These are phyloP conservation scores for Amanita polypyramis DNA, from an alignment of 768 basidiomycete species.

Conservation along the genomic window DNA sequence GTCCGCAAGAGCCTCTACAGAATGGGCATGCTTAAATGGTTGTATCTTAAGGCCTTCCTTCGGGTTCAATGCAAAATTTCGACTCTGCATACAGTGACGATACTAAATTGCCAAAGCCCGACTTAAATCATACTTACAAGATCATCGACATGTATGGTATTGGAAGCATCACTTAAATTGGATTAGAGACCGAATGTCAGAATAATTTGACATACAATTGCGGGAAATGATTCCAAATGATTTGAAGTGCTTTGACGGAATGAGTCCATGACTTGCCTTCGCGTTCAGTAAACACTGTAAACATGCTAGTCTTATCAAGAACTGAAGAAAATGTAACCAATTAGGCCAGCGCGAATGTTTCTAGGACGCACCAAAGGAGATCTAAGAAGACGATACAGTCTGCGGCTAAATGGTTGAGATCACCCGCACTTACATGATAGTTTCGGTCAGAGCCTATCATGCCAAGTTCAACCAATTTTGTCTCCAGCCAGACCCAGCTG, in stretches of 20 bases:
- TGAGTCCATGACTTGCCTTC: conserved; percentile 70
- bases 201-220: conserved; percentile 47
- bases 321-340: conserved; percentile 28
- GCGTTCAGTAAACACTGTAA: conserved; percentile 69
- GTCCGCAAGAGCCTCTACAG: conserved; percentile 49
- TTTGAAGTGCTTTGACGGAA: conserved; percentile 71
- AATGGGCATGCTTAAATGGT: conserved; percentile 74
- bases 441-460: conserved; percentile 64
- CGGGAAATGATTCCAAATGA: conserved; percentile 83
- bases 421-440: conserved; percentile 46
- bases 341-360: background rate
- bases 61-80: conserved; percentile 86
- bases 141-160: conserved; percentile 87
- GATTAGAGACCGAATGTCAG: background rate
- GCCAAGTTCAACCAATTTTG: conserved; percentile 76
- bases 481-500: conserved; percentile 84
- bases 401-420: background rate
- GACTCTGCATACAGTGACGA: conserved; percentile 30
- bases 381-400: conserved; percentile 22
- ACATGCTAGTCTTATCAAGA: conserved; percentile 84
- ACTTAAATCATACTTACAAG: conserved; percentile 33
- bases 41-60: conserved; percentile 75
- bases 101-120: conserved; percentile 1
- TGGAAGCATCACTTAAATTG: conserved; percentile 39
- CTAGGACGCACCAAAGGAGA: conserved; percentile 45